These are phyloP conservation scores for Boletus bicolor DNA, from an alignment of 768 basidiomycete species.

Conservation along the genomic window DNA sequence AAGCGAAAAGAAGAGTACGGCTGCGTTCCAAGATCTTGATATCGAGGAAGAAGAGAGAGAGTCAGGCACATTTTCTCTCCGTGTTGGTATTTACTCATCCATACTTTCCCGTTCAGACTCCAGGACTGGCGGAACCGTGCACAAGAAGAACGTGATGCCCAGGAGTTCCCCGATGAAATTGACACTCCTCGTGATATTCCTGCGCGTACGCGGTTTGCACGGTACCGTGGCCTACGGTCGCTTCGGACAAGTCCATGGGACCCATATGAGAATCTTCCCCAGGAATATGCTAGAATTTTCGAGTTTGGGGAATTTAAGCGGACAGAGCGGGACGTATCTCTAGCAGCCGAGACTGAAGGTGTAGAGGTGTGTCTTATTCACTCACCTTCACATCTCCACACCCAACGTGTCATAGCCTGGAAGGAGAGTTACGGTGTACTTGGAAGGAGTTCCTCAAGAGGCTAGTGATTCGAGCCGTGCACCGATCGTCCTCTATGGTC, in stretches of 20 bases:
- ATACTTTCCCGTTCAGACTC: constrained; percentile 43
- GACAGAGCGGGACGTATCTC: constrained; percentile 69
- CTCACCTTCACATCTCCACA: background rate
- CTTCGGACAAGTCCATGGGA: constrained; percentile 98
- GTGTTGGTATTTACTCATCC: background rate
- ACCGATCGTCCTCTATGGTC: constrained; percentile 70
- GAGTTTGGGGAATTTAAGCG: constrained; percentile 94
- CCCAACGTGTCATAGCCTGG: constrained; percentile 55
- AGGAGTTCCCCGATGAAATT: constrained; percentile 92
- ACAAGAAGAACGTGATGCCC: constrained; percentile 76
- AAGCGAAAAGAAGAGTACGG: constrained; percentile 47
- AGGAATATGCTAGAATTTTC: constrained; percentile 93
- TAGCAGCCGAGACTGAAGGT: constrained; percentile 62
- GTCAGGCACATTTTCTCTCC: constrained; percentile 42
- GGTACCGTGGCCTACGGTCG: constrained; percentile 86
- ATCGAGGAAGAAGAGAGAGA: constrained; percentile 83
- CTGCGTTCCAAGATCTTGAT: constrained; percentile 73
- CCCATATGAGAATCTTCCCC: constrained; percentile 90
- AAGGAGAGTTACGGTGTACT: constrained; percentile 68
- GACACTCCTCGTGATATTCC: constrained; percentile 87
- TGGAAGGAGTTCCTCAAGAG: constrained; percentile 72
- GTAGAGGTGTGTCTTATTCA: constrained; percentile 56
- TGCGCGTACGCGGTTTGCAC: constrained; percentile 81
- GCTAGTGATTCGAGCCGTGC: constrained; percentile 36
- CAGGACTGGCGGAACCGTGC: constrained; percentile 65